Conservation (phyloP, 2,329 filamentous ascomycete genomes). For the Aspergillus ustus region DNA sequence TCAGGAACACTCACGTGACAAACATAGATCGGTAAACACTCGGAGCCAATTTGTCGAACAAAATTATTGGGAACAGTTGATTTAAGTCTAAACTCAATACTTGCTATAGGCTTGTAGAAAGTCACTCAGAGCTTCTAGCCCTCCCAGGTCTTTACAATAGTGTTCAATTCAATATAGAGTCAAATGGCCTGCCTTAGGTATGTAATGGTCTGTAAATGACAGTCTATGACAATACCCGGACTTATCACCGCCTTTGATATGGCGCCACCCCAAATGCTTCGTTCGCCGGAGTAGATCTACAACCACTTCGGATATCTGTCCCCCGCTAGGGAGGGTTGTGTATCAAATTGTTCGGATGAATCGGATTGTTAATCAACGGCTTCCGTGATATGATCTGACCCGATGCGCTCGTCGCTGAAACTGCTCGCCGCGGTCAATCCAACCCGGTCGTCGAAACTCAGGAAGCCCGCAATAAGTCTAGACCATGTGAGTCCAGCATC, state of each 20-base stretch:
- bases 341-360: background rate
- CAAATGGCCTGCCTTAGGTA: background rate
- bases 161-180: background rate
- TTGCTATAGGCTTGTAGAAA: background rate
- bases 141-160: background rate
- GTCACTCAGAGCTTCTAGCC: background rate
- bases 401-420: conserved; percentile 36
- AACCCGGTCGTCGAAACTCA: conserved; percentile 37
- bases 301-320: background rate
- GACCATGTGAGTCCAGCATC: conserved; percentile 41
- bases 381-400: conserved; percentile 5
- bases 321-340: too few species aligned
- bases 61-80: background rate
- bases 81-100: background rate
- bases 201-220: background rate
- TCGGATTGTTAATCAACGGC: background rate
- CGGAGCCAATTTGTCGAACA: conserved; percentile 7
- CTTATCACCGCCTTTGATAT: background rate
- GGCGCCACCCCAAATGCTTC: background rate
- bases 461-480: conserved; percentile 42
- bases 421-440: conserved; percentile 37
- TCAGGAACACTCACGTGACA: conserved; percentile 43
- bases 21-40: conserved; percentile 17
- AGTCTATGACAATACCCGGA: background rate
- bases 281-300: background rate